These are phyloP conservation scores for Cornus controversa DNA, from an alignment of 148 eudicot species.

Conservation along the genomic window DNA sequence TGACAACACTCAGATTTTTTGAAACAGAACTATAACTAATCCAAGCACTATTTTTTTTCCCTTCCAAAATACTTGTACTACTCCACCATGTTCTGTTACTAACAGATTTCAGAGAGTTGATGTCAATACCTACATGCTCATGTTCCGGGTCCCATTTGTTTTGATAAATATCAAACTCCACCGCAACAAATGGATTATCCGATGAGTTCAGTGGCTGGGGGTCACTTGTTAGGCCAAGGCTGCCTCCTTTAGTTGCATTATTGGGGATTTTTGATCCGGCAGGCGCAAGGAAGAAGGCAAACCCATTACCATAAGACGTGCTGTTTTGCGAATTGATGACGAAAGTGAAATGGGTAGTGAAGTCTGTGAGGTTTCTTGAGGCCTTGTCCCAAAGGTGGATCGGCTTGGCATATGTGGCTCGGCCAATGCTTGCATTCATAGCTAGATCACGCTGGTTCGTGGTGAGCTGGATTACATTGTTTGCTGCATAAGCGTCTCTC, in stretches of 20 bases:
- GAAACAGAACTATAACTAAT: constrained; percentile 13
- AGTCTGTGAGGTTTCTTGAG: constrained; percentile 5
- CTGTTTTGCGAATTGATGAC: neutral
- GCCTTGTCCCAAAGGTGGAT: constrained; percentile 10
- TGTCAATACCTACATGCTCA: constrained; percentile 20
- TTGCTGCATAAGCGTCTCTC: constrained; percentile 13
- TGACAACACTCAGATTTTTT: constrained; percentile 13
- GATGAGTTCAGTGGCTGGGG: neutral
- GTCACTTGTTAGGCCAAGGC: neutral
- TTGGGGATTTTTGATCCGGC: neutral
- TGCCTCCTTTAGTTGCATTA: neutral
- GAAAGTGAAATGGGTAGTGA: constrained; percentile 7
- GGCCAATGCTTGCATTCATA: neutral
- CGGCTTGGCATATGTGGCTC: constrained; percentile 3
- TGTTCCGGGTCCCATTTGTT: constrained; percentile 5
- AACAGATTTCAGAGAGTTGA: constrained; percentile 8
- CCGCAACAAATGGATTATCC: constrained; percentile 11
- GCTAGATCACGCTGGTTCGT: constrained; percentile 1
- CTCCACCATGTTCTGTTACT: neutral
- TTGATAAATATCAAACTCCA: constrained; percentile 13
- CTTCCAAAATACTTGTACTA: neutral
- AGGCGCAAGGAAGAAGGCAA: constrained; percentile 10
- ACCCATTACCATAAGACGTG: neutral
- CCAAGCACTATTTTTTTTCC: constrained; percentile 13
- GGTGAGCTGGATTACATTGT: constrained; percentile 22